Base-by-base conservation (phyloP, 2,329 filamentous ascomycete species). In the Aspergillus quadricinctus region DNA sequence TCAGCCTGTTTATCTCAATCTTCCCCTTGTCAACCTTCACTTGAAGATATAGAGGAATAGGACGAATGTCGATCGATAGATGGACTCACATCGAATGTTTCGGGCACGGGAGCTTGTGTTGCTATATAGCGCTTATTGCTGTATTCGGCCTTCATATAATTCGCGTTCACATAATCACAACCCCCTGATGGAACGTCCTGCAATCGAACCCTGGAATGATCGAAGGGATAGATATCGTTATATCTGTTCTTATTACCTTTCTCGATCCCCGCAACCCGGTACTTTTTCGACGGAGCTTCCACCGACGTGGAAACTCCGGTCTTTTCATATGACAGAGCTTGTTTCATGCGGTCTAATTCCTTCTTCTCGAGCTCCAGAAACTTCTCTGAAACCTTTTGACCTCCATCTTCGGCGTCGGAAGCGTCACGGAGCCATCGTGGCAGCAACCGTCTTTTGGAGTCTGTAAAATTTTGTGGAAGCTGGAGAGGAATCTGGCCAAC, bases 141-240 rank as follows among this genome's bases (percentile, higher is more conserved):
- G 64, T 88, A 83, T 28, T 86, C 83, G 1, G 92, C 84, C 70
- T 89, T 87, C 59, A 97, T 79, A 64, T 96, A 85, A 70, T 90
- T 97, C 19, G 92, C 94, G 69, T 99, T 99, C 75, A 99, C 86
- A 68, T 99, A 99, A 72, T 99, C 94, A 72, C 93, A 96, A 23
- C 80, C 81, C 11, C 87, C 88, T 1, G 82, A 77, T 0, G 82
- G 77, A 37, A 88, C 84, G 45, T 85, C 84, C 62, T 89, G 81
- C 49, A 99, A 75, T 62, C 85, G 91, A 53, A 99, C 94, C 57
- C 94, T 81, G 2, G 91, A 87, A 73, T 99, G 94, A 68, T 97
- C 93, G 70, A 95, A 99, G 0, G 94, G 94, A 75, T 96, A 87
- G 55, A 97, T 97, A 64, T 97, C 95, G 77, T 97, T 97, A 78